Evolutionary conservation across 2,329 filamentous ascomycete species (phyloP), one percentile per base, ranked within the genome.

Genomic region (Aspergillus flavus): DNA sequence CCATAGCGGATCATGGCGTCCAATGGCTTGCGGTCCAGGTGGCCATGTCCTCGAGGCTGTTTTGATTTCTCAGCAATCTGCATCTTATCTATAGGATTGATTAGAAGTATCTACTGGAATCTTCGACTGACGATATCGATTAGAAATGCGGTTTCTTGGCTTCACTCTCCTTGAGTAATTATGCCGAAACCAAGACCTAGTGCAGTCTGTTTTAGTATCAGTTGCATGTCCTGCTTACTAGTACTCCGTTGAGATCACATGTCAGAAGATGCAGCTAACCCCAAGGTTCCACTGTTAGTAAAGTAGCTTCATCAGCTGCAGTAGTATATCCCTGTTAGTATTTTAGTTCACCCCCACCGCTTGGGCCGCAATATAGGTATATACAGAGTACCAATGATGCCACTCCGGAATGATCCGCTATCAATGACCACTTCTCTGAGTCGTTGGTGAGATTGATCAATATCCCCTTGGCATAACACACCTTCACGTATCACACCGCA

Each of bases 1-100:
- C 52, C 52, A 54, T 54, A 34, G 32, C 52, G 52, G 52, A 54
- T 36, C 30, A 54, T 36, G 32, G 30, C 52, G 52, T 54, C 52
- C 52, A 54, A 54, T 54, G 12, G 32, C 50, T 52, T 26, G 7
- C 23, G 16, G 21, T 14, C 46, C 46, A 11, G 26, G 3, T 16
- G 30, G 19, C 28, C 30, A 53, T 19, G 16, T 2, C 28, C 28
- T 53, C 50, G 28, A n/a, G 28, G 7, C 30, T 34, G 5, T 11
- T 34, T 21, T n/a, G 30, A 53, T 53, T 53, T 53, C 50, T 53
- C 50, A 53, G 50, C 50, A 34, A 32, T 34, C 34, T 32, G 11
- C 11, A 53, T 32, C 30, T 23, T 53, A 52, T 53, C 28, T 23
- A 4, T 21, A 19, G 14, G 28, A 4, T 53, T 34, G 26, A n/a